These are phyloP conservation scores for Gracilaria gracilis DNA, from an alignment of 23 red algal species.

Conservation along the genomic window DNA sequence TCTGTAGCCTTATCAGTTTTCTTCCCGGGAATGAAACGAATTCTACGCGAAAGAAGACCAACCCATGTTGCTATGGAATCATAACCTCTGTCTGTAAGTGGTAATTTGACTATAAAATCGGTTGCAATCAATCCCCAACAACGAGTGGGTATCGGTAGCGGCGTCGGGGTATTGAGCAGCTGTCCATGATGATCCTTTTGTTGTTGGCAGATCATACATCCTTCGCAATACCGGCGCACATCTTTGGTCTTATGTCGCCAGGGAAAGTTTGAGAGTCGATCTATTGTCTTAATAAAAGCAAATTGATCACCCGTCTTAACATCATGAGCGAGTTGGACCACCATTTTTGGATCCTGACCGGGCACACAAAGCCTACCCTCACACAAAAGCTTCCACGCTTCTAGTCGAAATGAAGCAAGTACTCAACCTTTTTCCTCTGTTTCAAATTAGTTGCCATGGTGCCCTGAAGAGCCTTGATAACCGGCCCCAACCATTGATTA, in stretches of 20 bases:
- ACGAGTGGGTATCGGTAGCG: conserved; percentile 4
- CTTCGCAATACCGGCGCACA: conserved; percentile 3
- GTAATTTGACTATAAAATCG: background rate
- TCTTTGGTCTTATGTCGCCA: conserved; percentile 32
- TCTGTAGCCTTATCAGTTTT: too few species aligned
- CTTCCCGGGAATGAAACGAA: too few species aligned
- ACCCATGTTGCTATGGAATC: too few species aligned
- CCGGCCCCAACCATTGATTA: too few species aligned
- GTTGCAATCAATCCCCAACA: conserved; percentile 15
- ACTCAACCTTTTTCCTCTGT: too few species aligned
- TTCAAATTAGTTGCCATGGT: too few species aligned
- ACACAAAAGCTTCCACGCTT: background rate
- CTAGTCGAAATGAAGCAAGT: background rate
- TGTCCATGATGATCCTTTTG: conserved; percentile 14
- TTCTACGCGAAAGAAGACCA: too few species aligned
- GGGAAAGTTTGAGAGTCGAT: background rate
- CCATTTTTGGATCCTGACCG: background rate
- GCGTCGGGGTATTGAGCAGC: background rate
- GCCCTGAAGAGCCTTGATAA: too few species aligned
- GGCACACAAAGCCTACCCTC: conserved; percentile 42
- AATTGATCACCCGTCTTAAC: background rate
- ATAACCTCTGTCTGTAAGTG: too few species aligned
- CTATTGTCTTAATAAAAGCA: conserved; percentile 14
- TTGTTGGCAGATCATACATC: conserved; percentile 6
- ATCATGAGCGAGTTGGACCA: background rate